Evolutionary conservation across 2,329 filamentous ascomycete genomes (phyloP), one percentile per base, ranked within the genome.

Genomic region (Arthrobotrys sphaeroides): DNA sequence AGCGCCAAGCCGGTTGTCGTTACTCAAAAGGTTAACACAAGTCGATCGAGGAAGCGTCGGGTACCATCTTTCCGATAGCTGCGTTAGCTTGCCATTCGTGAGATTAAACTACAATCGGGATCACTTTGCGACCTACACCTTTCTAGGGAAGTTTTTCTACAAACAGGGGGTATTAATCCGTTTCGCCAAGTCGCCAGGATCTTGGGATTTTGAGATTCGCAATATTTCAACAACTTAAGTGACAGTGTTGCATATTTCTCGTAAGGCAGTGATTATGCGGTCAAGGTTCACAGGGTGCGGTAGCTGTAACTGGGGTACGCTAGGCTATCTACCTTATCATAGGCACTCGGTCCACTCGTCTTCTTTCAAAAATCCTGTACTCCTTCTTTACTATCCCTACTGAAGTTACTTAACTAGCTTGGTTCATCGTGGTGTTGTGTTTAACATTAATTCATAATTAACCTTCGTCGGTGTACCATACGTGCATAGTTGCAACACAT

Each of bases 1-100:
- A 7, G 9, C 66, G 66, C 66, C 66, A 70, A 70, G 55, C 55
- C 57, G 66, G 55, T 18, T 70, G 36, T 31, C 36, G 24, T 55
- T 70, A 33, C 66, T 49, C 22, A 5, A 28, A 31, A 43, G 33
- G 55, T 18, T 61, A 5, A 16, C 28, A 49, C n/a, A 24, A 20
- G 45, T 13, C 12, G 18, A n/a, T 38, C 51, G 5, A 22, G 16
- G 3, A 36, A 24, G 4, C n/a, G 36, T 38, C 47, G 18, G 38
- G 31, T 28, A 33, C 31, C 18, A 38, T 53, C 51, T 12, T 55
- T 12, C 51, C 51, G 51, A 55, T 26, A 16, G 6, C 47, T 53
- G 47, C 47, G 26, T 33, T 53, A 55, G 51, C 51, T 22, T 38
- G 10, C 51, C 18, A 36, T 24, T 55, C 2, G n/a, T n/a, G 10